Evolutionary conservation across 805 yeast genomes (phyloP), one percentile per base, ranked within the genome.

Genomic region (Kuraishia ogatae): DNA sequence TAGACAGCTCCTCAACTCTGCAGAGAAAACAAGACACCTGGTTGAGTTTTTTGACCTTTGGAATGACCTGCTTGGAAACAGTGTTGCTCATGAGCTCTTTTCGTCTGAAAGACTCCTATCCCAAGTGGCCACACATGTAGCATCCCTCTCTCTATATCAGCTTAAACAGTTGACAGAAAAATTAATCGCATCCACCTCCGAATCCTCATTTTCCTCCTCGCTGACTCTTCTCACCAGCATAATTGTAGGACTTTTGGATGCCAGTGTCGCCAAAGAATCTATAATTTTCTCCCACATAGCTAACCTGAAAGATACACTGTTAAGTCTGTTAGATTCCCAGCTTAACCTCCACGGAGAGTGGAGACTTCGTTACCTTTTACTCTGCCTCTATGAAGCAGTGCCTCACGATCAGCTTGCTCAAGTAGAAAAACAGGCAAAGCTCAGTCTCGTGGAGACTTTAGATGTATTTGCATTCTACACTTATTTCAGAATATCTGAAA

Each of bases 11-110:
- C 54, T 68, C 52, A 67, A 71, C 17, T 78, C 85, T 22, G 80
- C 75, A 63, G 69, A 74, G 11, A 78, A 73, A 60, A 83, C 84
- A 2, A 80, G 92, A 72, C 89, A 84, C 54, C 69, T 81, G 26
- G 67, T 66, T 2, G 63, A 68, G 2, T 85, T 85, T 59, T 70
- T 81, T 52, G 64, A 70, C 7, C 59, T 74, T 13, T 83, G 86
- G 83, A 66, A 69, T 17, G 51, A 52, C 28, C 17, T 56, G 56
- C 55, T 54, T 17, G 39, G 20, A 13, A 5, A 35, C 4, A 11
- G 13, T 13, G 13, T 3, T 17, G 13, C 5, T 26, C 10, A 17
- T 15, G 13, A 35, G 3, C 17, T 35, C 7, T 35, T 5, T 35
- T 10, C 43, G 13, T 13, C n/a, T 5, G 43, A 35, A 11, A 35